Evolutionary conservation across 2,329 filamentous ascomycete species (phyloP).

Genomic region (Talaromyces sp.): DNA sequence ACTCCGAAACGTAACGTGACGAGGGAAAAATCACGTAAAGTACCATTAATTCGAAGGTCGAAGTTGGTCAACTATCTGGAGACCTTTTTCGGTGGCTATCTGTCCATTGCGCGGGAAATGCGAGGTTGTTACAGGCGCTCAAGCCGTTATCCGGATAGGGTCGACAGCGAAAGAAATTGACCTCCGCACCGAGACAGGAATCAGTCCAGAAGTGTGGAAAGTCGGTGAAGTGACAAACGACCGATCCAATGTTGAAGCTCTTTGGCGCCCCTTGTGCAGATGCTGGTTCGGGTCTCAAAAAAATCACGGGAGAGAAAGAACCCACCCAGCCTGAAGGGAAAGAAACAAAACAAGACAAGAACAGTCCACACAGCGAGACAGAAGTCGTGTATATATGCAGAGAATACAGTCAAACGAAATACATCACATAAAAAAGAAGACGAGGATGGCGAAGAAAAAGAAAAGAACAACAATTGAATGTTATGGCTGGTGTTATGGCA

Average conservation of each 20-base stretch:
- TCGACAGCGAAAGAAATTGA: not conserved
- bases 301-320: not conserved
- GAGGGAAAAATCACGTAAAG: constrained; percentile 3
- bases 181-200: not conserved
- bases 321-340: not conserved
- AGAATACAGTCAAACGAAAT: not conserved
- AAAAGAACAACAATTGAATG: not conserved
- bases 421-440: constrained; percentile 1
- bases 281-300: constrained; percentile 4
- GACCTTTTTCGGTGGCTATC: constrained; percentile 34
- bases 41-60: not conserved
- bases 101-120: constrained; percentile 37
- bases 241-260: not conserved
- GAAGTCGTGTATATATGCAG: not conserved
- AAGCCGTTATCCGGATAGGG: constrained; percentile 4
- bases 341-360: not conserved
- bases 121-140: constrained; percentile 17
- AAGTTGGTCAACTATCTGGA: constrained; percentile 35
- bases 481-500: not conserved
- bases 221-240: not conserved
- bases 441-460: not conserved
- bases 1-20: not conserved
- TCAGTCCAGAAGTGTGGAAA: not conserved
- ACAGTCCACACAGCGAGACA: not conserved
- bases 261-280: constrained; percentile 2